These are phyloP conservation scores for Candida maris DNA, from an alignment of 805 yeast genomes.

Conservation along the genomic window DNA sequence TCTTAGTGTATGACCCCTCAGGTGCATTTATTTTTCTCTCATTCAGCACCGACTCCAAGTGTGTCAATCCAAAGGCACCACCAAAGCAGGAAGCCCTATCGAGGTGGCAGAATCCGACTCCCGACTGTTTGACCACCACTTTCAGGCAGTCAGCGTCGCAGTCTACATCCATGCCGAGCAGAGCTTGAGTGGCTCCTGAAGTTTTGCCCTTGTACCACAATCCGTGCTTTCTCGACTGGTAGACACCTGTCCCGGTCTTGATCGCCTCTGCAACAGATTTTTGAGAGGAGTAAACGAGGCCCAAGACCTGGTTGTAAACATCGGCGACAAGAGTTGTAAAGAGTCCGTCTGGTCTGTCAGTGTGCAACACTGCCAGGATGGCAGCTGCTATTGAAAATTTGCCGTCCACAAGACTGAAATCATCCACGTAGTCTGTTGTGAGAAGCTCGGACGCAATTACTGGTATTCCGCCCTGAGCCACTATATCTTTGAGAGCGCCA, in stretches of 20 bases:
- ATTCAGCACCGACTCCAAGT: conserved; percentile 62
- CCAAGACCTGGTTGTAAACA: conserved; percentile 65
- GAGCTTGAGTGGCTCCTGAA: conserved; percentile 89
- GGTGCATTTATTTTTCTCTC: conserved; percentile 71
- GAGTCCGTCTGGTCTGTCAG: conserved; percentile 86
- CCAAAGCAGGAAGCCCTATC: conserved; percentile 82
- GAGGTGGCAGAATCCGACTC: conserved; percentile 91
- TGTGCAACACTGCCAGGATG: conserved; percentile 50
- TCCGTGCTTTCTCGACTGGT: conserved; percentile 88
- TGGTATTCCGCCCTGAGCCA: conserved; percentile 36
- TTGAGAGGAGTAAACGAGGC: conserved; percentile 84
- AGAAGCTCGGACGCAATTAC: conserved; percentile 29
- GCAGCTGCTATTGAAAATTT: conserved; percentile 33
- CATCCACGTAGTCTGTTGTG: conserved; percentile 29
- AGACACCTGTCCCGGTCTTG: conserved; percentile 79
- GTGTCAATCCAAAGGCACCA: conserved; percentile 57
- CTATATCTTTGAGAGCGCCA: conserved; percentile 15
- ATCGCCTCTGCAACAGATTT: conserved; percentile 83
- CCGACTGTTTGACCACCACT: conserved; percentile 80
- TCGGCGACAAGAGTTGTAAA: conserved; percentile 82
- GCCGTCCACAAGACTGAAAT: conserved; percentile 25
- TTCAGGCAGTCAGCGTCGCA: conserved; percentile 92
- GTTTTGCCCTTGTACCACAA: conserved; percentile 96
- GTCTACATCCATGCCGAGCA: conserved; percentile 66
- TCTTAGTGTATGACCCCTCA: conserved; percentile 88